Evolutionary conservation across 169 alveolate species (phyloP).

Genomic region (Pseudocohnilembus persalinus): DNA sequence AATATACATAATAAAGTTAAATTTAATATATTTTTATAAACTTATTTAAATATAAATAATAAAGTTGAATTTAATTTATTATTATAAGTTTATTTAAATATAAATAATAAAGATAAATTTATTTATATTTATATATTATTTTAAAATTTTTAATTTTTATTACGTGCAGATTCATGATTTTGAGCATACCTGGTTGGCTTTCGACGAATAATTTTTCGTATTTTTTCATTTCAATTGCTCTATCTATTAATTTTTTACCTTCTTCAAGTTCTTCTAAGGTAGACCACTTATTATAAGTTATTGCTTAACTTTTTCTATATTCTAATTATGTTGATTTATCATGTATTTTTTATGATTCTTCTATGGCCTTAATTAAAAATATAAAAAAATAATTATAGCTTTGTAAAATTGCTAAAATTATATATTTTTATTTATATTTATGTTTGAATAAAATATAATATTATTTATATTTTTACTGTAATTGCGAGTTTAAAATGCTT

Average conservation of each 20-base stretch:
- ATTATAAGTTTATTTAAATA: no score
- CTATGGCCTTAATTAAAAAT: not conserved
- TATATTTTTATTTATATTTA: no score
- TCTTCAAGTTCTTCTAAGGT: conserved; percentile 8
- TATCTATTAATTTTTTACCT: conserved; percentile 16
- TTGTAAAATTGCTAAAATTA: no score
- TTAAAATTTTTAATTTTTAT: no score
- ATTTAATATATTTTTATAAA: no score
- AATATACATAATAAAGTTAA: no score
- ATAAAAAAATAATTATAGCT: no score
- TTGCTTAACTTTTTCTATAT: conserved; percentile 14
- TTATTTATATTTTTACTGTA: not conserved
- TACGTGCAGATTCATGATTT: conserved; percentile 19
- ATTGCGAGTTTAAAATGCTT: conserved; percentile 10
- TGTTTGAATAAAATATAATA: no score
- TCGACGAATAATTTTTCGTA: conserved; percentile 11
- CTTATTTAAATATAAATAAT: no score
- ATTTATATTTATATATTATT: no score
- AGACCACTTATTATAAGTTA: conserved; percentile 14
- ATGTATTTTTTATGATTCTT: conserved; percentile 6
- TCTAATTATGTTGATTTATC: conserved; percentile 6
- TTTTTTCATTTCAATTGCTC: conserved; percentile 26
- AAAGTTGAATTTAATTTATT: no score
- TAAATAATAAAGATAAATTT: no score
- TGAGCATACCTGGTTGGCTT: conserved; percentile 20